phyloP scores from a whole-genome alignment of 768 basidiomycete species.

The Suillus paluster region DNA sequence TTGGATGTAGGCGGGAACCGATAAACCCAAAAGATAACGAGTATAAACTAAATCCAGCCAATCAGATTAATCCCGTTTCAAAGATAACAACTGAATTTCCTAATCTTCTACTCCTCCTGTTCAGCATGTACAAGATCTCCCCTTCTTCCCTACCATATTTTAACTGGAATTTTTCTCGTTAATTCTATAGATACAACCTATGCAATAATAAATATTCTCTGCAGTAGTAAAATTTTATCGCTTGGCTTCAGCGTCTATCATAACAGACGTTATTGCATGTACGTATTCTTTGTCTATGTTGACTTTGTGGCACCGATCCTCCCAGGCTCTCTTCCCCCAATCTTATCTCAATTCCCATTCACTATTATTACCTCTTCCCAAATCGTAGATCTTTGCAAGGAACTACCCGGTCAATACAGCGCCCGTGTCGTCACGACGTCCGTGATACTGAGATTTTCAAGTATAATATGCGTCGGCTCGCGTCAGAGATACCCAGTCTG shows the following conservation, averaged over 20 bases:
- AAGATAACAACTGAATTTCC: slow-evolving; percentile 19
- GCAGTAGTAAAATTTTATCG: slow-evolving; percentile 28
- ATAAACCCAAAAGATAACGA: slow-evolving; percentile 44
- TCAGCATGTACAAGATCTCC: too few species aligned
- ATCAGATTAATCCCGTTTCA: slow-evolving; percentile 39
- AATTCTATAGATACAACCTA: neutral
- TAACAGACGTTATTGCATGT: slow-evolving; percentile 33
- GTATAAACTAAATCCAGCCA: slow-evolving; percentile 35
- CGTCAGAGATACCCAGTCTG: too few species aligned
- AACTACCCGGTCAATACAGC: neutral
- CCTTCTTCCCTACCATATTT: neutral
- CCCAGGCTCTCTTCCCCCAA: slow-evolving; percentile 34
- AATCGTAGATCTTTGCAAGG: neutral
- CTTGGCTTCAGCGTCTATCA: slow-evolving; percentile 29
- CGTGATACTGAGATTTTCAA: neutral
- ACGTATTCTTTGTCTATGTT: slow-evolving; percentile 23
- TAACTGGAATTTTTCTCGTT: neutral
- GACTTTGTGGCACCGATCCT: slow-evolving; percentile 28
- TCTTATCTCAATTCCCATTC: slow-evolving; percentile 11
- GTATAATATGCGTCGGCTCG: neutral
- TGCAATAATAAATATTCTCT: neutral
- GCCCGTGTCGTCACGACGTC: neutral
- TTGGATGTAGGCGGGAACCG: slow-evolving; percentile 38
- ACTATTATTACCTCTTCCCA: slow-evolving; percentile 9
- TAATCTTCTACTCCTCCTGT: neutral